These are phyloP conservation scores for Penicillium sp. DNA, from an alignment of 2,329 filamentous ascomycete genomes.

Conservation along the genomic window DNA sequence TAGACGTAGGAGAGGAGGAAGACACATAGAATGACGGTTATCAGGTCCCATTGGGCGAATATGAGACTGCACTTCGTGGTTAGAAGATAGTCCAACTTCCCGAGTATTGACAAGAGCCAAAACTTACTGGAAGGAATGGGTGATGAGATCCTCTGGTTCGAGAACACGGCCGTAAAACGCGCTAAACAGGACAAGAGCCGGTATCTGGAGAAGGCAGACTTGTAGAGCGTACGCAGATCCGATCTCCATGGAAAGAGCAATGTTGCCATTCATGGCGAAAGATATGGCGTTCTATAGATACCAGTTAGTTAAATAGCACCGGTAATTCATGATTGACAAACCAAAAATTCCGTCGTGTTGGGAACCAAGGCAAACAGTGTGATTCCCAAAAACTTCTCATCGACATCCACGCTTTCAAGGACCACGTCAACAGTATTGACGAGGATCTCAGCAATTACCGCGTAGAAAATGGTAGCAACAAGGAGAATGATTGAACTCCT, in stretches of 20 bases:
- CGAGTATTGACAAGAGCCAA: neutral
- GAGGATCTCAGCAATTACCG: slow-evolving; percentile 95
- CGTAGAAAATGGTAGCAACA: slow-evolving; percentile 87
- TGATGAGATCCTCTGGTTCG: slow-evolving; percentile 57
- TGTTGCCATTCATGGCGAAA: slow-evolving; percentile 99
- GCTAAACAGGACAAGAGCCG: slow-evolving; percentile 88
- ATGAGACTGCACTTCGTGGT: slow-evolving; percentile 65
- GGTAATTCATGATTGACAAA: slow-evolving; percentile 53
- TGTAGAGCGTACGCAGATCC: slow-evolving; percentile 96
- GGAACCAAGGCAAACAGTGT: slow-evolving; percentile 96
- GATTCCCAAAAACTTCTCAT: slow-evolving; percentile 97
- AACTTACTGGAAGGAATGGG: slow-evolving; percentile 59
- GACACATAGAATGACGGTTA: slow-evolving; percentile 92
- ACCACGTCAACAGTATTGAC: slow-evolving; percentile 98
- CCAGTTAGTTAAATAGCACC: neutral
- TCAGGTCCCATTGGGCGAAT: slow-evolving; percentile 99
- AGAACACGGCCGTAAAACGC: slow-evolving; percentile 70
- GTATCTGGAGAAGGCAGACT: slow-evolving; percentile 93
- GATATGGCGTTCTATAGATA: slow-evolving; percentile 83
- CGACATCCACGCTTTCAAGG: slow-evolving; percentile 83
- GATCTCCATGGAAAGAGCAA: slow-evolving; percentile 98
- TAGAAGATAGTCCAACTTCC: neutral
- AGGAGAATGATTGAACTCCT: slow-evolving; percentile 92
- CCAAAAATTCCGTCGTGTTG: slow-evolving; percentile 96
- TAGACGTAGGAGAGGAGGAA: slow-evolving; percentile 98